These are phyloP conservation scores for Vaccinium macrocarpon DNA, from an alignment of 148 eudicot genomes.

Conservation along the genomic window DNA sequence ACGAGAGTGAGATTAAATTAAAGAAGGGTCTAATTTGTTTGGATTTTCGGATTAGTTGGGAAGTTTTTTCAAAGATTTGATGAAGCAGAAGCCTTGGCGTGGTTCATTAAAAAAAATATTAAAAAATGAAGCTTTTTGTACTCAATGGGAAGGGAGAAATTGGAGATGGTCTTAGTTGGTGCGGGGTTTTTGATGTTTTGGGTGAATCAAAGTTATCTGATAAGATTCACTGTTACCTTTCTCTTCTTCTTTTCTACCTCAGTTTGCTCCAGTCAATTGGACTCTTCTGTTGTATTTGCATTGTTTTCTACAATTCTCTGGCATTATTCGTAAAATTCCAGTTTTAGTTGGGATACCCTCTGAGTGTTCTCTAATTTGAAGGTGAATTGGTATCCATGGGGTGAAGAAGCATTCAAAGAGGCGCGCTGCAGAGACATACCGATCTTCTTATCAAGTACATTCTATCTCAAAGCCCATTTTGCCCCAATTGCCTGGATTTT, in stretches of 20 bases:
- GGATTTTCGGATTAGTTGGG: not conserved
- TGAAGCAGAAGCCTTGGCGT: not conserved
- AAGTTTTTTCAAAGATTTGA: not conserved
- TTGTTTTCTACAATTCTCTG: not conserved
- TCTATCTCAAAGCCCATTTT: slow-evolving; percentile 3
- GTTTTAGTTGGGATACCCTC: not conserved
- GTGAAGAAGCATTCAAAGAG: slow-evolving; percentile 91
- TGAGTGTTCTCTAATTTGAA: slow-evolving; percentile 16
- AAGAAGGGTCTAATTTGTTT: not conserved
- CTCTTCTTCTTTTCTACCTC: not conserved
- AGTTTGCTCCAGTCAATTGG: not conserved
- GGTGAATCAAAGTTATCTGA: not conserved
- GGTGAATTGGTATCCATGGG: slow-evolving; percentile 99
- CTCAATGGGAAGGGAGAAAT: not conserved
- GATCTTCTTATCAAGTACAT: slow-evolving; percentile 84
- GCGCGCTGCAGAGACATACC: slow-evolving; percentile 87
- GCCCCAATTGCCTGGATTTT: slow-evolving; percentile 4
- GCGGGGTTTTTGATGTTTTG: not conserved
- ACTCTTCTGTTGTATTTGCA: not conserved
- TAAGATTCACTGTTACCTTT: not conserved
- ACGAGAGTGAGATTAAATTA: not conserved
- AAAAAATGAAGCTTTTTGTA: not conserved
- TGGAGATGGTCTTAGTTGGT: not conserved
- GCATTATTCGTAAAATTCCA: not conserved
- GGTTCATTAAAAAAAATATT: not conserved